These are phyloP conservation scores for Aspergillus calidoustus DNA, from an alignment of 2,329 filamentous ascomycete genomes.

Conservation along the genomic window DNA sequence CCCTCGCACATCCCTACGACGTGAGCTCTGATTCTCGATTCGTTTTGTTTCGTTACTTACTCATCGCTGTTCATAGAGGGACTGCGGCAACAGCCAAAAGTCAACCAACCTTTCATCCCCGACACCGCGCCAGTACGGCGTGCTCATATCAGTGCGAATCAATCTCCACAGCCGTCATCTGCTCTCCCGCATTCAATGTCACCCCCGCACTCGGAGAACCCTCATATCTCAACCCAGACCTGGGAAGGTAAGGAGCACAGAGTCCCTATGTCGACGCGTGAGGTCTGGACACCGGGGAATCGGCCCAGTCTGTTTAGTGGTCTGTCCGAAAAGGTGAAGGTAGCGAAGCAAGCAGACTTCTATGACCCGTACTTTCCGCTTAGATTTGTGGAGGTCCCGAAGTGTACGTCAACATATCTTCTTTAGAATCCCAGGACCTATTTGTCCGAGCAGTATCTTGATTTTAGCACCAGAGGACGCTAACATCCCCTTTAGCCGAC, in stretches of 20 bases:
- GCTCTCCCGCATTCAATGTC: slow-evolving; percentile 34
- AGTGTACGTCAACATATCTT: slow-evolving; percentile 32
- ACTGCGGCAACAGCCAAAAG: slow-evolving; percentile 45
- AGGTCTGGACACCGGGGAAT: slow-evolving; percentile 50
- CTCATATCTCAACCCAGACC: slow-evolving; percentile 36
- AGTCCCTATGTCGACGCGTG: slow-evolving; percentile 46
- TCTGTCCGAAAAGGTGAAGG: slow-evolving; percentile 34
- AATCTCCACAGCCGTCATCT: slow-evolving; percentile 41
- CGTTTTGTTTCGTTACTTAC: not conserved
- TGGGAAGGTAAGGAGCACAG: slow-evolving; percentile 46
- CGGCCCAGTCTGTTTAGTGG: slow-evolving; percentile 43
- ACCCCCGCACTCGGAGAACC: slow-evolving; percentile 36
- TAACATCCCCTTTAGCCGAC: slow-evolving; percentile 37
- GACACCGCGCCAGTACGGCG: slow-evolving; percentile 44
- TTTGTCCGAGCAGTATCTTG: not conserved
- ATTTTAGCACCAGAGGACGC: not conserved
- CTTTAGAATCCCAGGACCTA: not conserved
- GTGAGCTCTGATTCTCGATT: slow-evolving; percentile 22
- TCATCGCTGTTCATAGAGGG: slow-evolving; percentile 34
- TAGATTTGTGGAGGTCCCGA: slow-evolving; percentile 41
- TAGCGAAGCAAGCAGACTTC: slow-evolving; percentile 41
- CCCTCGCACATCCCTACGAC: slow-evolving; percentile 34
- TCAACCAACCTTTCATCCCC: slow-evolving; percentile 46
- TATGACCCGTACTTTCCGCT: slow-evolving; percentile 45
- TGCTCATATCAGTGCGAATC: slow-evolving; percentile 33